Evolutionary conservation across 2,329 filamentous ascomycete genomes (phyloP).

Genomic region (Periconia digitata): DNA sequence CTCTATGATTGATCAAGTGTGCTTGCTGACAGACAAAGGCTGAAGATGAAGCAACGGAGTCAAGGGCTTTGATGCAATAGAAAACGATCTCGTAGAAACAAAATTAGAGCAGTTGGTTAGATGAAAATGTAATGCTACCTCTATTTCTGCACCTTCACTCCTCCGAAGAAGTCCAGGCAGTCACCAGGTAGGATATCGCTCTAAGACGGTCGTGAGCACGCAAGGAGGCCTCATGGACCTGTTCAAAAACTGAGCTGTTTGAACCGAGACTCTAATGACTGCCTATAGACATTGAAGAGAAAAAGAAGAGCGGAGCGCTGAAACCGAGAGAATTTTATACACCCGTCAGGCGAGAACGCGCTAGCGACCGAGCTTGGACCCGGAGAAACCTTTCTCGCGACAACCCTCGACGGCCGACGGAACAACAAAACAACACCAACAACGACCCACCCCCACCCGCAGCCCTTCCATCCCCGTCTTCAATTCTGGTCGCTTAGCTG

Average conservation of each 20-base stretch:
- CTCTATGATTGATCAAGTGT: not conserved
- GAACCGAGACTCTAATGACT: conserved; percentile 99
- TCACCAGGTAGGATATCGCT: conserved; percentile 64
- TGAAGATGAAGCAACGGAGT: conserved; percentile 81
- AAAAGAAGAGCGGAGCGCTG: conserved; percentile 47
- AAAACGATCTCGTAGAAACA: not conserved
- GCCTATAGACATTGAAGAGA: conserved; percentile 73
- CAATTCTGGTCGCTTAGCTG: not conserved
- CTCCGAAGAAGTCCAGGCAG: conserved; percentile 54
- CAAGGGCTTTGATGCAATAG: conserved; percentile 30
- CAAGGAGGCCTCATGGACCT: conserved; percentile 78
- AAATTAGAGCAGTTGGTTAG: not conserved
- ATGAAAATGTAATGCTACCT: conserved; percentile 43
- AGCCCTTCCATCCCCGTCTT: not conserved
- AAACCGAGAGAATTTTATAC: conserved; percentile 17
- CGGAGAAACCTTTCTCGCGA: too few species aligned
- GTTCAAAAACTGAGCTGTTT: conserved; percentile 86
- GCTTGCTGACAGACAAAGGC: conserved; percentile 36
- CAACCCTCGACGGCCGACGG: too few species aligned
- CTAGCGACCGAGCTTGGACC: conserved; percentile 8
- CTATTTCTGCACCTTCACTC: conserved; percentile 45
- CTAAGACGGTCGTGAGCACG: conserved; percentile 99
- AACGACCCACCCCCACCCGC: not conserved
- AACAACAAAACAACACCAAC: not conserved
- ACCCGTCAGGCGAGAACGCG: conserved; percentile 20